Percentiles rank a stretch among this genome's conserved stretches.
Conservation (phyloP, 164 flowering plant species). For the Nymphaea thermarum region DNA sequence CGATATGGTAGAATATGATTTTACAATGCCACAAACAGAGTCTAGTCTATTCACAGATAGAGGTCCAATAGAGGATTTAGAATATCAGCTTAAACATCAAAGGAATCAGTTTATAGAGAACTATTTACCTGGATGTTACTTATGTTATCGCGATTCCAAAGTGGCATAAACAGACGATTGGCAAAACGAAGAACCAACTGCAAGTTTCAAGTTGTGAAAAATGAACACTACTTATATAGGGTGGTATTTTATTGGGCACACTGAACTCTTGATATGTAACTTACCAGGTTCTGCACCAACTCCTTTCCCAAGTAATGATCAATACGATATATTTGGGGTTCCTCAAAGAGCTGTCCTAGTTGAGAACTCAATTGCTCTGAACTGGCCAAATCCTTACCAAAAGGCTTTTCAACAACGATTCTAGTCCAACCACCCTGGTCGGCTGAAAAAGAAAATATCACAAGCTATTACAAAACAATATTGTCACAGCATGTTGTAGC, state of each 20-base stretch:
- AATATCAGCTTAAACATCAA: too few relatives aligned
- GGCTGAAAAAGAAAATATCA: conserved; percentile 30
- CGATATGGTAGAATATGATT: too few relatives aligned
- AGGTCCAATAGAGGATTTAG: too few relatives aligned
- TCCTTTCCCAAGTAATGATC: conserved; percentile 99
- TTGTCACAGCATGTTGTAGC: too few relatives aligned
- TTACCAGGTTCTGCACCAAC: conserved; percentile 96
- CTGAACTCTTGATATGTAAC: background rate
- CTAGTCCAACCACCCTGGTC: conserved; percentile 99
- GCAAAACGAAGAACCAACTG: conserved; percentile 85
- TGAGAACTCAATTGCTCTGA: conserved; percentile 81
- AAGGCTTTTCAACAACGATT: conserved; percentile 95
- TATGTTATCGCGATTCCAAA: conserved; percentile 73
- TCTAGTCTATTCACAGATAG: too few relatives aligned
- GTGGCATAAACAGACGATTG: conserved; percentile 66
- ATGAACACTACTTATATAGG: background rate
- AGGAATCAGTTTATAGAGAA: too few relatives aligned
- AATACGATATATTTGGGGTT: conserved; percentile 87
- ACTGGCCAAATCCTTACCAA: conserved; percentile 84
- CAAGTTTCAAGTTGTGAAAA: background rate
- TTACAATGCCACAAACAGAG: too few relatives aligned
- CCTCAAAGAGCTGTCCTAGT: conserved; percentile 88
- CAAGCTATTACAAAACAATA: too few relatives aligned
- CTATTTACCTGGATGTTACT: conserved; percentile 52
- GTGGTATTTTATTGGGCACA: background rate